Percentiles rank a stretch among this genome's conserved stretches.
These are phyloP conservation scores for Puccinia coronata DNA, from an alignment of 1,284 basidiomycete species.

Conservation along the genomic window DNA sequence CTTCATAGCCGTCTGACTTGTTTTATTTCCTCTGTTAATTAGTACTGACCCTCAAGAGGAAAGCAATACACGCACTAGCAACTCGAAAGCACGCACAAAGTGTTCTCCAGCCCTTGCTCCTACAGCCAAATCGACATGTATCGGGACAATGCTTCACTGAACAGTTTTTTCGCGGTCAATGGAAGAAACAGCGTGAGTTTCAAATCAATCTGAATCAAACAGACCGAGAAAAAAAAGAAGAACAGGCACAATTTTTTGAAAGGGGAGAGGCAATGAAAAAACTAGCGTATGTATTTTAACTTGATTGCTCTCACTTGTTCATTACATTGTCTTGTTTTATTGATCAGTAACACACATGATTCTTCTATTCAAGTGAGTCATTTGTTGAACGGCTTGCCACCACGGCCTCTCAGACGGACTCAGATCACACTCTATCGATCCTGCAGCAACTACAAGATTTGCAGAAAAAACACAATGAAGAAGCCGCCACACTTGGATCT, in stretches of 20 bases:
- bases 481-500: neutral
- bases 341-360: neutral
- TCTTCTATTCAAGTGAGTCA: neutral
- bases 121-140: neutral
- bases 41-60: conserved; percentile 1
- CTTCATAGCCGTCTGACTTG: too few species aligned
- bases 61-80: neutral
- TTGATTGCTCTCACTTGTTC: too few species aligned
- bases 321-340: neutral
- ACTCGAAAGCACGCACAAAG: neutral
- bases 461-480: neutral
- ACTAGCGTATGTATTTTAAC: neutral
- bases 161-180: neutral
- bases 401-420: neutral
- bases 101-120: neutral
- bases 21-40: neutral
- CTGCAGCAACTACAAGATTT: neutral
- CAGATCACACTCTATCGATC: neutral
- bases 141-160: neutral
- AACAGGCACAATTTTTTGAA: neutral
- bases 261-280: neutral
- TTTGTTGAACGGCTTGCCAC: neutral
- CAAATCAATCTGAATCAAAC: neutral
- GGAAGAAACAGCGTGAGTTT: neutral
- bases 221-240: neutral